A percentile compares a stretch with the other conserved stretches of the same genome.
Conservation (phyloP, 768 basidiomycete genomes). For the Tulasnella sp. region DNA sequence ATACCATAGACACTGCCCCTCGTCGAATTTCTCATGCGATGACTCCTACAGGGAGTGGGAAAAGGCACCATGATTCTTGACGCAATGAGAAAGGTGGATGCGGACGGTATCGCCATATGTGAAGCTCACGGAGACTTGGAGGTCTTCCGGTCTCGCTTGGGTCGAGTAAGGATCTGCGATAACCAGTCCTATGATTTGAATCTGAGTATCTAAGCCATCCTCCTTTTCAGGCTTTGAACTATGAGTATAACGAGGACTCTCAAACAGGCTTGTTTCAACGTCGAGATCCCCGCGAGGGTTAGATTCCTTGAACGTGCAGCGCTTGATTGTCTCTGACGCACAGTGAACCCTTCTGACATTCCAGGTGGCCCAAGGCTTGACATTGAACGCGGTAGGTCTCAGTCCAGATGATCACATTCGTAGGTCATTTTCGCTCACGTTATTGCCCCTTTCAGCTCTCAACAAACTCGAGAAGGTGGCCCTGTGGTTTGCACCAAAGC, state of each 20-base stretch:
- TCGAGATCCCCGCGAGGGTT: slow-evolving; percentile 71
- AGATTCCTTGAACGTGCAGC: neutral
- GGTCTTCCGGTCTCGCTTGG: slow-evolving; percentile 74
- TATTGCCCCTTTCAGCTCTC: slow-evolving; percentile 40
- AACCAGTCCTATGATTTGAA: neutral
- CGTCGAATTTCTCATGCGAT: no score
- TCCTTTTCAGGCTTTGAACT: slow-evolving; percentile 47
- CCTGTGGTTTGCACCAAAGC: slow-evolving; percentile 44
- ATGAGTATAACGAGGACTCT: slow-evolving; percentile 75
- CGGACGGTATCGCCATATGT: slow-evolving; percentile 61
- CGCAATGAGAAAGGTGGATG: slow-evolving; percentile 61
- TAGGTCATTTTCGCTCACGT: neutral
- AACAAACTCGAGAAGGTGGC: slow-evolving; percentile 84
- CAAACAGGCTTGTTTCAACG: slow-evolving; percentile 67
- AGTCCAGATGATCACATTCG: neutral
- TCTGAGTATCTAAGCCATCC: neutral
- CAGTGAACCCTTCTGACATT: neutral
- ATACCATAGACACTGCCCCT: slow-evolving; percentile 1
- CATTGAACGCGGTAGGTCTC: slow-evolving; percentile 56
- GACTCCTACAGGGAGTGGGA: slow-evolving; percentile 51
- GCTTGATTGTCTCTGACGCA: neutral
- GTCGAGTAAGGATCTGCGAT: slow-evolving; percentile 34
- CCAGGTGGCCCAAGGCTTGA: slow-evolving; percentile 65
- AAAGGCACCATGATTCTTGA: slow-evolving; percentile 80
- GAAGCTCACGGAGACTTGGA: slow-evolving; percentile 82